Base-by-base conservation (phyloP, 164 flowering plant genomes). In the Protea cynaroides region DNA sequence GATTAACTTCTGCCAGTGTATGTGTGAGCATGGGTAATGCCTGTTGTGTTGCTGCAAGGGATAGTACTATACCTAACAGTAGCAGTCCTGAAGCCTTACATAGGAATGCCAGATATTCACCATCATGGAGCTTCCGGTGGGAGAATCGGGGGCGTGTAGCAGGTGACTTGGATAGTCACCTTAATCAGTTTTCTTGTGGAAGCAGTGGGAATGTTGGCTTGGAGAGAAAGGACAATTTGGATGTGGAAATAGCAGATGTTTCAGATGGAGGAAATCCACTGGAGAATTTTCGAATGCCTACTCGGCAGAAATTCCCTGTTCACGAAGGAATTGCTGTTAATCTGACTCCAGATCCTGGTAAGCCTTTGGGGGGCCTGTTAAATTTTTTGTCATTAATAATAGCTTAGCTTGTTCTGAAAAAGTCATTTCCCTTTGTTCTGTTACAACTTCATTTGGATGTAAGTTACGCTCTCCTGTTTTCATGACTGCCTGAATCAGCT, bases 41-140 rank as follows among this genome's bases (percentile, higher is more conserved):
- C 43, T 92, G 98, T 75, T 94, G 99, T 75, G 85, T 91, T 65
- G 90, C 96, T 77, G 89, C 90, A 54, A 83, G 83, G 74, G 93
- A 86, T 29, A 82, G 79, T 66, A 80, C 85, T 43, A 64, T 82
- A 49, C 72, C 79, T 18, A 75, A 69, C 70, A 75, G 80, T 75
- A 46, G 83, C 15, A 66, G 64, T 19, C 63, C 63, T 64, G 85
- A 81, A 25, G 46, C 67, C 56, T 62, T 76, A 18, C 75, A 76
- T 19, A 76, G 89, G 74, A 84, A 82, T 72, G 63, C 74, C 18
- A 69, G 80, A 59, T 67, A 81, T 80, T 94, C 98, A 8, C 98
- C 98, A 15, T 79, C 89, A 1, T 91, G 97, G 99, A 85, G 91
- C 73, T 79, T 83, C 66, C 84, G 76, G n/a, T 83, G 94, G 94